These are phyloP conservation scores for Atkinsonella texensis DNA, from an alignment of 2,329 filamentous ascomycete genomes.

Conservation along the genomic window DNA sequence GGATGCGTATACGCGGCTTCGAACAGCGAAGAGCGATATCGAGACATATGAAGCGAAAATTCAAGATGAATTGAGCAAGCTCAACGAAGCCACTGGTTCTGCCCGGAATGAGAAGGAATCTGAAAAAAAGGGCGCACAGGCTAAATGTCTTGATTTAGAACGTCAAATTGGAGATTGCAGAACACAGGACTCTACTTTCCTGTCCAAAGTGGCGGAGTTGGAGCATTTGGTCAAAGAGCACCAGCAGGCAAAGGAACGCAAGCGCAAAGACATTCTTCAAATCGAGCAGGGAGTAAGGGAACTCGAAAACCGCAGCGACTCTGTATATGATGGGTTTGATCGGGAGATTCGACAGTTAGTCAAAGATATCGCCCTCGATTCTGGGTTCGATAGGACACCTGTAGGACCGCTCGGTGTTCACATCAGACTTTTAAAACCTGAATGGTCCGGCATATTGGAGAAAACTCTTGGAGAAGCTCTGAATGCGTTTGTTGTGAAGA, in stretches of 20 bases:
- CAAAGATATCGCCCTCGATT: constrained; percentile 55
- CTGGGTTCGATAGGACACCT: constrained; percentile 56
- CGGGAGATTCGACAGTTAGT: constrained; percentile 51
- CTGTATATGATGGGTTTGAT: constrained; percentile 53
- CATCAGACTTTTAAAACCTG: constrained; percentile 61
- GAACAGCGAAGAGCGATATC: constrained; percentile 35
- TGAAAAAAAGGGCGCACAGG: constrained; percentile 26
- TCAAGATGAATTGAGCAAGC: constrained; percentile 42
- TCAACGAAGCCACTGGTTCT: constrained; percentile 59
- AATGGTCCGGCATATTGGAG: constrained; percentile 79
- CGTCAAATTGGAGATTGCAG: constrained; percentile 17
- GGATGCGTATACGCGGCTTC: constrained; percentile 47
- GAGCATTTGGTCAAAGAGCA: constrained; percentile 19
- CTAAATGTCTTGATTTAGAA: constrained; percentile 15
- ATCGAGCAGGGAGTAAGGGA: constrained; percentile 32
- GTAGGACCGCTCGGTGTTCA: constrained; percentile 75
- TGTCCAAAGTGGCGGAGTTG: constrained; percentile 20
- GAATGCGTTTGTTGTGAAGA: constrained; percentile 71
- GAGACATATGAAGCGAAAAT: constrained; percentile 36
- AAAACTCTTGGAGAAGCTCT: constrained; percentile 57
- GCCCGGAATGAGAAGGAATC: constrained; percentile 51
- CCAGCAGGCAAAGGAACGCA: constrained; percentile 24
- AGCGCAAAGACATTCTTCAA: constrained; percentile 40
- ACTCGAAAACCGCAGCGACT: constrained; percentile 45
- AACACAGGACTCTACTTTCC: constrained; percentile 21